Evolutionary conservation across 2,329 filamentous ascomycete species (phyloP).

Genomic region (Colletotrichum horii): DNA sequence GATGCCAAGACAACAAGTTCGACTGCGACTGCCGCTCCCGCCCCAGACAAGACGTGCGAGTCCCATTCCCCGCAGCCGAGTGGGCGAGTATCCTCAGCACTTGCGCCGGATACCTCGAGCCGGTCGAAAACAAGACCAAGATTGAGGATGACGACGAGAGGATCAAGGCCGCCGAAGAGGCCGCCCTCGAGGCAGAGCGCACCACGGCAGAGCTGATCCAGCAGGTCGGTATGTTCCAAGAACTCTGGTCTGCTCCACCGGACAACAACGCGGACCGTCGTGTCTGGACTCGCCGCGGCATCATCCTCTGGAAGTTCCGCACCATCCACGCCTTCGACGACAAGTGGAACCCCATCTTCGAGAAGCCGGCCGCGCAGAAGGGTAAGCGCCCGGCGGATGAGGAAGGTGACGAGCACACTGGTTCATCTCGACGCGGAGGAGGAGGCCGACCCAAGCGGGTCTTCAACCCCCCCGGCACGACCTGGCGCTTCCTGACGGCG

Average conservation of each 20-base stretch:
- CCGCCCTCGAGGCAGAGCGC: conserved; percentile 21
- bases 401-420: conserved; percentile 32
- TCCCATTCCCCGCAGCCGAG: conserved; percentile 63
- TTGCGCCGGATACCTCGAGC: conserved; percentile 54
- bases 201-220: conserved; percentile 56
- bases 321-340: conserved; percentile 52
- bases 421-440: conserved; percentile 1
- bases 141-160: conserved; percentile 27
- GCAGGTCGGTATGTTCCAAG: conserved; percentile 71
- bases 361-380: conserved; percentile 30
- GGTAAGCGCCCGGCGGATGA: conserved; percentile 18
- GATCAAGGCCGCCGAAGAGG: conserved; percentile 24
- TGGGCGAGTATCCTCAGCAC: conserved; percentile 65
- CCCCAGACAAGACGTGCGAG: conserved; percentile 54
- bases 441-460: conserved; percentile 28
- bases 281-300: conserved; percentile 61
- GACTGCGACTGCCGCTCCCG: conserved; percentile 57
- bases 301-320: conserved; percentile 69
- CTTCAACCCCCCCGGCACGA: conserved; percentile 58
- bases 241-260: conserved; percentile 63
- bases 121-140: conserved; percentile 23
- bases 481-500: conserved; percentile 67
- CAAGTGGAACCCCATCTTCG: conserved; percentile 47
- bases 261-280: conserved; percentile 33
- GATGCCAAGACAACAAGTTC: conserved; percentile 52